A percentile compares a stretch with the other conserved stretches of the same genome.
Evolutionary conservation across 768 basidiomycete species (phyloP).

Genomic region (Sistotremastrum niveocremeum): DNA sequence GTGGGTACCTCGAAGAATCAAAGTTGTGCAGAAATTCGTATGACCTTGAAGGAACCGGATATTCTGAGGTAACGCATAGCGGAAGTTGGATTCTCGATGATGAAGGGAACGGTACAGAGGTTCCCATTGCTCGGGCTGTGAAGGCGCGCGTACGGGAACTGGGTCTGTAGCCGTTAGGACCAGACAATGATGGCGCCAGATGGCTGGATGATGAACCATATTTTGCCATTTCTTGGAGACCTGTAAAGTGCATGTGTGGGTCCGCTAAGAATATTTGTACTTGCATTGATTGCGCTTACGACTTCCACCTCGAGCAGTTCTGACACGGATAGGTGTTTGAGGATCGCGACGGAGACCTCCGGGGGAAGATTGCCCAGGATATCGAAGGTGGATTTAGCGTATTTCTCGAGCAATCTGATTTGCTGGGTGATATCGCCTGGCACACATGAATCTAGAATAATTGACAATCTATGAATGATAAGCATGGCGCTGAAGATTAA

Average conservation of each 20-base stretch:
- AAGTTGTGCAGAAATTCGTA: slow-evolving; percentile 77
- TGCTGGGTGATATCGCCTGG: slow-evolving; percentile 80
- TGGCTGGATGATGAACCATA: slow-evolving; percentile 44
- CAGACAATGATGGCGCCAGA: slow-evolving; percentile 71
- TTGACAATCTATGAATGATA: slow-evolving; percentile 30
- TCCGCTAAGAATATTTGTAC: not conserved
- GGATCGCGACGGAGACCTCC: slow-evolving; percentile 47
- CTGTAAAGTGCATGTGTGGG: slow-evolving; percentile 9
- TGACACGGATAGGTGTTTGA: slow-evolving; percentile 42
- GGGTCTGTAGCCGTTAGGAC: slow-evolving; percentile 64
- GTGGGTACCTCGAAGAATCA: slow-evolving; percentile 41
- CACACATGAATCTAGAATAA: slow-evolving; percentile 58
- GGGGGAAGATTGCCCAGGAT: slow-evolving; percentile 61
- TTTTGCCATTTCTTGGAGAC: slow-evolving; percentile 32
- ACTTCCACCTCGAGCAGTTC: slow-evolving; percentile 48
- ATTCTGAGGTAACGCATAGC: slow-evolving; percentile 57
- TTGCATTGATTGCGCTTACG: slow-evolving; percentile 20
- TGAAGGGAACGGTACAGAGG: slow-evolving; percentile 70
- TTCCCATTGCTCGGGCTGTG: slow-evolving; percentile 60
- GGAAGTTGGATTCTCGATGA: slow-evolving; percentile 78
- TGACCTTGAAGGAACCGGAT: slow-evolving; percentile 72
- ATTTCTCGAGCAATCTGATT: slow-evolving; percentile 75
- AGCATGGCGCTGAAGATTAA: not conserved
- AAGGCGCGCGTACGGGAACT: slow-evolving; percentile 45
- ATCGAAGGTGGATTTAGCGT: slow-evolving; percentile 71